A percentile compares a stretch with the other conserved stretches of the same genome.
phyloP scores from a whole-genome alignment of 2,329 filamentous ascomycete species.

The Aureobasidium uvarum region DNA sequence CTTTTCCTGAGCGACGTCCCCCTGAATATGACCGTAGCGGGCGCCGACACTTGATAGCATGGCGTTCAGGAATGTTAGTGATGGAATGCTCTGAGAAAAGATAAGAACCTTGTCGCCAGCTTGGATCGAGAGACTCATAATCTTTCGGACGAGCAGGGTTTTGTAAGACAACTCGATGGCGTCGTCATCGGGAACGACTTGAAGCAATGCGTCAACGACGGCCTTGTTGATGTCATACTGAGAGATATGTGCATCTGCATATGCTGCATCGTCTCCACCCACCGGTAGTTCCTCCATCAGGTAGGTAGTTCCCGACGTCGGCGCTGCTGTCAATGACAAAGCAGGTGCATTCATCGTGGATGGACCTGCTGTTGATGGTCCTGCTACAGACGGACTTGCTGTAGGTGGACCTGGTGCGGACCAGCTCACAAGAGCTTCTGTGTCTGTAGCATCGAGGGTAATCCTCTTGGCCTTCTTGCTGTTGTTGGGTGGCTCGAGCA shows the following conservation, averaged over 20 bases:
- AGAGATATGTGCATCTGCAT: slow-evolving; percentile 42
- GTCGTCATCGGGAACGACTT: slow-evolving; percentile 17
- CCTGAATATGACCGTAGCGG: slow-evolving; percentile 63
- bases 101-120: slow-evolving; percentile 72
- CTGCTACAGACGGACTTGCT: too few species aligned
- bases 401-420: not conserved
- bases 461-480: slow-evolving; percentile 25
- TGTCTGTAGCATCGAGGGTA: slow-evolving; percentile 26
- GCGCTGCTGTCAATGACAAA: not conserved
- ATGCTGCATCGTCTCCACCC: slow-evolving; percentile 27
- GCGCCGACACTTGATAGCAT: slow-evolving; percentile 54
- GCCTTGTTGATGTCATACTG: slow-evolving; percentile 40
- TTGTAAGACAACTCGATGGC: slow-evolving; percentile 61
- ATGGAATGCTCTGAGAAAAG: slow-evolving; percentile 71
- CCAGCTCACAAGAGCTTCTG: not conserved
- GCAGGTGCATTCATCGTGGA: too few species aligned
- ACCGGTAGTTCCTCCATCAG: not conserved
- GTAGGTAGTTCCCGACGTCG: not conserved
- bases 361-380: not conserved
- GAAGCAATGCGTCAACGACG: slow-evolving; percentile 29
- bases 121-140: slow-evolving; percentile 63
- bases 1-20: slow-evolving; percentile 54
- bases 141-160: slow-evolving; percentile 62
- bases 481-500: slow-evolving; percentile 41
- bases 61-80: slow-evolving; percentile 65